Evolutionary conservation across 495 filamentous ascomycete genomes (phyloP), one percentile per base, ranked within the genome.

Genomic region (Lindgomyces ingoldianus): DNA sequence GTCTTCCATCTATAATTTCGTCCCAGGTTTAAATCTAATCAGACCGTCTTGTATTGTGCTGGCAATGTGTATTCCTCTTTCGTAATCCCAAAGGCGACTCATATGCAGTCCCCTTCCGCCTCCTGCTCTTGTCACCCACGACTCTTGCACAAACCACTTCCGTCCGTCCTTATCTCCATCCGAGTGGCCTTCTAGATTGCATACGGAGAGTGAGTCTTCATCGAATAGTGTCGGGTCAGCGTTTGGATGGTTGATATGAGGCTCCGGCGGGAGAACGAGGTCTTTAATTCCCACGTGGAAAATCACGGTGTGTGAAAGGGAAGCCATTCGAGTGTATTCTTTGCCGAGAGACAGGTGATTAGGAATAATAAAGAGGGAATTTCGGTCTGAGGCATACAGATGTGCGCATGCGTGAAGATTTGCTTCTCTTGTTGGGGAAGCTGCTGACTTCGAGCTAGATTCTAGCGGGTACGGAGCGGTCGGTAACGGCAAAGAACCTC

Each of bases 91-190:
- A 36, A 90, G 77, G 75, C 84, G 79, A 69, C 83, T 85, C 74
- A 84, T 80, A 65, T 89, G 78, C 25, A 86, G 76, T 1, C 77
- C 85, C 52, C 87, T 76, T 12, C 85, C 87, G 10, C 79, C 78
- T 16, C 75, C 82, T 4, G 80, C 77, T 24, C 84, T 73, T 11
- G 82, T 82, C 42, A 84, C 85, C 74, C 80, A 82, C 3, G 79
- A 80, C 74, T 91, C 88, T 74, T 90, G 85, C 24, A 85, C 72
- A 75, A 87, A 90, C 88, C 88, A 90, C 48, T 81, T 82, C 44
- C 72, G 68, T 68, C 73, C 77, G 47, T 79, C 74, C 25, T 79
- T 70, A 22, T 53, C 58, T 1, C 58, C 30, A 1, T 53, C 19
- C 12, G n/a, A 21, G 24, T 61, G 29, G 6, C 36, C 48, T 45